phyloP scores from a whole-genome alignment of 441 rosid species.

The Croton laevigatus region DNA sequence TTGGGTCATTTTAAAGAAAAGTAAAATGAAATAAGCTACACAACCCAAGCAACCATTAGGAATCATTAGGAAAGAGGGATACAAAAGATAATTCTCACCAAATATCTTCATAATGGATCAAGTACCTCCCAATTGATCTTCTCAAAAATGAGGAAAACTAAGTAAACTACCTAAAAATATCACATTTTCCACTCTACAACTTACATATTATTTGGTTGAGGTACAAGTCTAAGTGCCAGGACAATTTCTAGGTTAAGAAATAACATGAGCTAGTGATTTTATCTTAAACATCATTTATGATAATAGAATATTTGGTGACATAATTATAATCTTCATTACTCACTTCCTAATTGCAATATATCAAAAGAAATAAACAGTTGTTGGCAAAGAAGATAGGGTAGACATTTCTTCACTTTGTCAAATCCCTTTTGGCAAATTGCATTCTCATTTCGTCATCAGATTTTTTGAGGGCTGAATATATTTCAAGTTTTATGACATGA shows the following conservation, averaged over 20 bases:
- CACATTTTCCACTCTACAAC: background rate
- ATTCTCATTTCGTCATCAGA: too few relatives aligned
- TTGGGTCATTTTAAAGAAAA: slow-evolving; percentile 13
- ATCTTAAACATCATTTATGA: background rate
- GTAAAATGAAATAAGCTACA: slow-evolving; percentile 6
- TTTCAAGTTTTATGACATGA: too few relatives aligned
- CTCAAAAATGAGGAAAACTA: slow-evolving; percentile 1
- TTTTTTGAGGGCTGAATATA: too few relatives aligned
- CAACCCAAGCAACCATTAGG: background rate
- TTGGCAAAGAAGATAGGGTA: too few relatives aligned
- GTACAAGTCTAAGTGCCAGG: background rate
- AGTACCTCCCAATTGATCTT: background rate
- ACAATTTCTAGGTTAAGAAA: background rate
- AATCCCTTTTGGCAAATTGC: too few relatives aligned
- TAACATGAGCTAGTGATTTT: background rate
- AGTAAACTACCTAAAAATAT: background rate
- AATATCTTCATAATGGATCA: background rate
- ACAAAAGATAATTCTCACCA: background rate
- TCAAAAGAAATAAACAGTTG: too few relatives aligned
- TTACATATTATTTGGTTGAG: background rate
- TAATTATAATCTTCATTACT: too few relatives aligned
- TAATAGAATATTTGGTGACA: background rate
- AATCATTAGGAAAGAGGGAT: background rate
- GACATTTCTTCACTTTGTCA: too few relatives aligned
- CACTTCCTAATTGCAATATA: too few relatives aligned